Percentiles rank a stretch among this genome's conserved stretches.
phyloP scores from a whole-genome alignment of 2,329 filamentous ascomycete species.

The Lasiodiplodia citricola region DNA sequence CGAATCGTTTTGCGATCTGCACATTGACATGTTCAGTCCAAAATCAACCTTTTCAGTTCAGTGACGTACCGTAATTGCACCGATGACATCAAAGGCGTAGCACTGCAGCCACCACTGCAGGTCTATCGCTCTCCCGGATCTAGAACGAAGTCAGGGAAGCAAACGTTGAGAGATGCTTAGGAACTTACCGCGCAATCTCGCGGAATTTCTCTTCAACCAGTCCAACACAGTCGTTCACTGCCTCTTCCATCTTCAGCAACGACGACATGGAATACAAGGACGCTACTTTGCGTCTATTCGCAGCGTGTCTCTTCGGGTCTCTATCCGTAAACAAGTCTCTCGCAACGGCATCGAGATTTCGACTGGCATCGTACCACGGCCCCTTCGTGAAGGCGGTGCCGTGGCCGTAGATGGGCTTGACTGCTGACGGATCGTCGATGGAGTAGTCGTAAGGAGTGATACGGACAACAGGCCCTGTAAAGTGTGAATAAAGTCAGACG shows the following conservation, averaged over 20 bases:
- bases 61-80: conserved; percentile 55
- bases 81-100: conserved; percentile 59
- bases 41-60: conserved; percentile 27
- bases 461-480: conserved; percentile 37
- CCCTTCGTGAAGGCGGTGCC: conserved; percentile 60
- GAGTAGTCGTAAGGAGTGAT: conserved; percentile 39
- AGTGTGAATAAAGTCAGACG: background rate
- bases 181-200: background rate
- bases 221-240: background rate
- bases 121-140: conserved; percentile 40
- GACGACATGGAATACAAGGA: conserved; percentile 4
- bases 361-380: conserved; percentile 45
- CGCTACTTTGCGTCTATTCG: background rate
- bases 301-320: background rate
- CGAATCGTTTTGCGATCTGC: background rate
- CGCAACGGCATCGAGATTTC: conserved; percentile 36
- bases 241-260: conserved; percentile 8
- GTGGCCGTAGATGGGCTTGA: conserved; percentile 39
- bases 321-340: background rate
- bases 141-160: background rate
- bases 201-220: background rate
- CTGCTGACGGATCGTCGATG: conserved; percentile 37
- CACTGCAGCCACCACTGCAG: conserved; percentile 53
- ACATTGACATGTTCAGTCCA: too few relatives aligned
- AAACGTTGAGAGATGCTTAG: background rate